A percentile compares a stretch with the other conserved stretches of the same genome.
These are phyloP conservation scores for Epichloe elymi DNA, from an alignment of 2,329 filamentous ascomycete genomes.

Conservation along the genomic window DNA sequence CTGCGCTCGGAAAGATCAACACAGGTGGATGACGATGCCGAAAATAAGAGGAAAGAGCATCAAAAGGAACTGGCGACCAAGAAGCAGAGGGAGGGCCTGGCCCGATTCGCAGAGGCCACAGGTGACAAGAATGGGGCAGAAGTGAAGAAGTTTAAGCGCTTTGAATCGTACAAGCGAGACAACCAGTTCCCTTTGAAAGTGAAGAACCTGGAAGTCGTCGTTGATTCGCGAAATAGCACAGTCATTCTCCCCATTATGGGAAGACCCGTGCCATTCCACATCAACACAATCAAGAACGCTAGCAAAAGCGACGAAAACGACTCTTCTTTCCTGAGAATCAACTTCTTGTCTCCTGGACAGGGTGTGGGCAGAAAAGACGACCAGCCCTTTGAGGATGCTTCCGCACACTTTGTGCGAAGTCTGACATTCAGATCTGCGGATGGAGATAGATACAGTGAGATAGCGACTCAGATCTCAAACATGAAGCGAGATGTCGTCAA, in stretches of 20 bases:
- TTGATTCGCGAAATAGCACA: constrained; percentile 81
- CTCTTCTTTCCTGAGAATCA: constrained; percentile 88
- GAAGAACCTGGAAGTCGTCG: constrained; percentile 76
- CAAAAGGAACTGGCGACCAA: constrained; percentile 78
- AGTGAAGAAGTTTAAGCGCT: constrained; percentile 97
- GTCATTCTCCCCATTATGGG: constrained; percentile 95
- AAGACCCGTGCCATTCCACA: constrained; percentile 93
- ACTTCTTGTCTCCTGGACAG: constrained; percentile 92
- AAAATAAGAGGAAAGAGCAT: constrained; percentile 76
- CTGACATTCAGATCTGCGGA: constrained; percentile 90
- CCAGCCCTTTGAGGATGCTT: constrained; percentile 92
- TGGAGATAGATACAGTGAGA: constrained; percentile 76
- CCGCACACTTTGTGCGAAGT: constrained; percentile 89
- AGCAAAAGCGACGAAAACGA: constrained; percentile 95
- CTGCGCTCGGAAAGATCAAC: constrained; percentile 82
- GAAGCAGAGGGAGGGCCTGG: constrained; percentile 81
- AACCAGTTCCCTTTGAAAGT: constrained; percentile 79
- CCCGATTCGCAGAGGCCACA: constrained; percentile 73
- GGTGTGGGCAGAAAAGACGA: constrained; percentile 96
- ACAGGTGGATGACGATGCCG: constrained; percentile 78
- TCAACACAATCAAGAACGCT: constrained; percentile 95
- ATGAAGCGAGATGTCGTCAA: constrained; percentile 88
- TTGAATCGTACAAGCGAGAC: constrained; percentile 97
- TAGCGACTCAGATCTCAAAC: constrained; percentile 86
- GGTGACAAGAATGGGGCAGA: constrained; percentile 78